Evolutionary conservation across 2,329 filamentous ascomycete species (phyloP).

Genomic region (Stagonosporopsis rhizophila): DNA sequence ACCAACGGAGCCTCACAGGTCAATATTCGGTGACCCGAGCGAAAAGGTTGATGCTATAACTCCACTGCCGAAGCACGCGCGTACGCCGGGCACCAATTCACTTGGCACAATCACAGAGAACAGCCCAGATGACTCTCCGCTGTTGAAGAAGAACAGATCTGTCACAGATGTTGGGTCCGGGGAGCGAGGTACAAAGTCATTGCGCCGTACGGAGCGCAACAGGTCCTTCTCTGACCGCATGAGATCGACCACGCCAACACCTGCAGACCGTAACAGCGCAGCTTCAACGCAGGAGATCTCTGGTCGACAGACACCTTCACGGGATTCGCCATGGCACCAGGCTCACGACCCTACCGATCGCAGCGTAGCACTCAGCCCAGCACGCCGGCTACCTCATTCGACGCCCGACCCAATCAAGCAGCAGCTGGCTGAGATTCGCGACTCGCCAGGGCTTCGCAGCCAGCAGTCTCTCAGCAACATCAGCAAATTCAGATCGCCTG

Average conservation of each 20-base stretch:
- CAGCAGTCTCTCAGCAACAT: constrained; percentile 53
- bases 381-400: constrained; percentile 46
- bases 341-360: constrained; percentile 56
- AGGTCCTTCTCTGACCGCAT: constrained; percentile 47
- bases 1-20: constrained; percentile 36
- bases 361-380: constrained; percentile 46
- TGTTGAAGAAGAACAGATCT: constrained; percentile 53
- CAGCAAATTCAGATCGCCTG: constrained; percentile 50
- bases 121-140: constrained; percentile 51
- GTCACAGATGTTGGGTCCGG: constrained; percentile 52
- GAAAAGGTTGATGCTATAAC: constrained; percentile 37
- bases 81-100: constrained; percentile 40
- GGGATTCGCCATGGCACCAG: constrained; percentile 51
- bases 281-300: constrained; percentile 39
- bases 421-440: constrained; percentile 41
- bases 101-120: constrained; percentile 63
- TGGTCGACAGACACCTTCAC: constrained; percentile 25
- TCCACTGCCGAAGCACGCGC: constrained; percentile 34
- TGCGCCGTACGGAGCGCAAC: constrained; percentile 39
- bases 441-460: constrained; percentile 53
- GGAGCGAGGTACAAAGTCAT: constrained; percentile 53
- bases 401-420: constrained; percentile 48
- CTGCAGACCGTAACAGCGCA: constrained; percentile 31
- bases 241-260: constrained; percentile 41
- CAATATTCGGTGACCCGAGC: constrained; percentile 45